These are phyloP conservation scores for Fusarium sublunatum DNA, from an alignment of 2,329 filamentous ascomycete genomes.

Conservation along the genomic window DNA sequence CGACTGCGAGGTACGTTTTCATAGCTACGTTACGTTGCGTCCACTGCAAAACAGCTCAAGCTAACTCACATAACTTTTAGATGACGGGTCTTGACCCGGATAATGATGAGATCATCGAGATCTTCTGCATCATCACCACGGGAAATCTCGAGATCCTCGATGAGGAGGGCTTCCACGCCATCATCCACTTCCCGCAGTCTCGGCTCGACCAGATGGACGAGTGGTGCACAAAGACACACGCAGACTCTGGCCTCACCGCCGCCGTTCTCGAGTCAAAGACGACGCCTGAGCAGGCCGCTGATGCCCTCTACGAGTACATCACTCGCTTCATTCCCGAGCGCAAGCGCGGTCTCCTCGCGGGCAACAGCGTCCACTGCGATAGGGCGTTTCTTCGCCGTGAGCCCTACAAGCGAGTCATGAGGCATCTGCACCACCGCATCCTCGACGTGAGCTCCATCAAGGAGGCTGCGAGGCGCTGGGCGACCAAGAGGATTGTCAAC, in stretches of 20 bases:
- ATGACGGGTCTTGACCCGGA: constrained; percentile 84
- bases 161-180: constrained; percentile 78
- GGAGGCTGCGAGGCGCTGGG: constrained; percentile 89
- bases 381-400: constrained; percentile 79
- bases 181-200: constrained; percentile 78
- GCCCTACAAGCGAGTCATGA: constrained; percentile 78
- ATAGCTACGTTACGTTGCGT: constrained; percentile 5
- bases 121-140: constrained; percentile 92
- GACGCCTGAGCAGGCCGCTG: constrained; percentile 77
- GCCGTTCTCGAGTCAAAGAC: constrained; percentile 79
- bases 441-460: constrained; percentile 93
- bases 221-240: constrained; percentile 89
- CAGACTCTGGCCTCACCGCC: constrained; percentile 81
- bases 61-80: constrained; percentile 57
- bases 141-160: constrained; percentile 81
- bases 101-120: constrained; percentile 86
- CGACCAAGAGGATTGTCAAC: constrained; percentile 57
- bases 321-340: constrained; percentile 74
- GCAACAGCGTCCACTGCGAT: constrained; percentile 94
- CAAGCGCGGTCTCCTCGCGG: constrained; percentile 79
- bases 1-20: constrained; percentile 67
- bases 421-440: constrained; percentile 88
- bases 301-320: constrained; percentile 81
- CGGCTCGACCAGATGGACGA: constrained; percentile 83
- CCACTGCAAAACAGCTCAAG: constrained; percentile 11